phyloP scores from a whole-genome alignment of 2,329 filamentous ascomycete genomes.

The Dactylonectria macrodidyma region DNA sequence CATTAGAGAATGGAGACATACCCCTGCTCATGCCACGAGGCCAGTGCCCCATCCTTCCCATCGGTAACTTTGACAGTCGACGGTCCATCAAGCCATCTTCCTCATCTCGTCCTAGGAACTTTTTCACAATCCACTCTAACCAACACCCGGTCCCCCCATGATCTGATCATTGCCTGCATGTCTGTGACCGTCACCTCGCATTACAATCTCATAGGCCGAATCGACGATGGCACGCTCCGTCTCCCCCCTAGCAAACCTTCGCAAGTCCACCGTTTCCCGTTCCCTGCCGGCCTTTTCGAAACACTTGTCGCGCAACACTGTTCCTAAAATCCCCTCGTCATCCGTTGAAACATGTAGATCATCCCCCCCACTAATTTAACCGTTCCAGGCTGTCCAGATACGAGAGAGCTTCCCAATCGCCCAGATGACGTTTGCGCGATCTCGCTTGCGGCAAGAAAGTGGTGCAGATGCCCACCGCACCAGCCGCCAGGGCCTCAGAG shows the following conservation, averaged over 20 bases:
- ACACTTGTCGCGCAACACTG: background rate
- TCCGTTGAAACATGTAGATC: slow-evolving; percentile 26
- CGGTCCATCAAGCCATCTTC: background rate
- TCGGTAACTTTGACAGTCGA: slow-evolving; percentile 31
- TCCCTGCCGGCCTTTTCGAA: background rate
- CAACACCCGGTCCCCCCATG: no score
- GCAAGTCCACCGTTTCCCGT: background rate
- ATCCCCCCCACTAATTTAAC: slow-evolving; percentile 27
- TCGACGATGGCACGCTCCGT: no score
- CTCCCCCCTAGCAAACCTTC: no score
- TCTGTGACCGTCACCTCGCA: background rate
- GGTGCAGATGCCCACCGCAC: slow-evolving; percentile 12
- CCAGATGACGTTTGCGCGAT: slow-evolving; percentile 18
- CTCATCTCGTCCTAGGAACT: background rate
- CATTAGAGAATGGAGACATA: background rate
- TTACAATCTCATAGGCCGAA: background rate
- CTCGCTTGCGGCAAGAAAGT: slow-evolving; percentile 22
- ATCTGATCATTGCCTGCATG: no score
- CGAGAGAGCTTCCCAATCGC: background rate
- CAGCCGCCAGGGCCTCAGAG: background rate
- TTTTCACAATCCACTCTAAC: no score
- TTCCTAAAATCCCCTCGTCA: slow-evolving; percentile 4
- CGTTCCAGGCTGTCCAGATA: background rate
- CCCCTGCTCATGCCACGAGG: slow-evolving; percentile 43
- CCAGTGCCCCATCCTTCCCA: slow-evolving; percentile 33